Conservation (phyloP, 2,329 filamentous ascomycete genomes). For the Verruconis gallopava region DNA sequence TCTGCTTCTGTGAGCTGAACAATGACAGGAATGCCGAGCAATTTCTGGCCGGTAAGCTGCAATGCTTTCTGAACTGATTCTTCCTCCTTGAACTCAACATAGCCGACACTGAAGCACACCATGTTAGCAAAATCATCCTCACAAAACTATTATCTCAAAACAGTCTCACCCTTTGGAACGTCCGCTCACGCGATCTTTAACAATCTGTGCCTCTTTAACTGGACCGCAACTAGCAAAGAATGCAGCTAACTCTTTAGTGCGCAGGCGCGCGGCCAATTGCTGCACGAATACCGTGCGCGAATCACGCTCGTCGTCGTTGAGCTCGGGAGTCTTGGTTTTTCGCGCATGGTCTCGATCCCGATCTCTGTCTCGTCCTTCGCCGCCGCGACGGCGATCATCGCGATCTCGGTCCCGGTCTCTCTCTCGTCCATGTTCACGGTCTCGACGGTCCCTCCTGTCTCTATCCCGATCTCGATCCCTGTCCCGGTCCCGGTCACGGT, state of each 20-base stretch:
- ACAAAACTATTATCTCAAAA: too few relatives aligned
- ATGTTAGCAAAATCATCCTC: conserved; percentile 28
- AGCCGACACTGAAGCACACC: conserved; percentile 69
- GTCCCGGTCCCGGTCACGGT: conserved; percentile 41
- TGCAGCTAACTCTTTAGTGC: conserved; percentile 80
- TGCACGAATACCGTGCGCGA: conserved; percentile 96
- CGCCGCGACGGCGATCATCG: conserved; percentile 29
- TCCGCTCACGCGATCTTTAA: conserved; percentile 92
- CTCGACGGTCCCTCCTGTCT: conserved; percentile 38
- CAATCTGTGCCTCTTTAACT: conserved; percentile 95
- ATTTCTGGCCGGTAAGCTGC: conserved; percentile 95
- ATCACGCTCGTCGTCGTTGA: conserved; percentile 92
- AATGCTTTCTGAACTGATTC: conserved; percentile 87
- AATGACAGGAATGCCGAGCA: conserved; percentile 97
- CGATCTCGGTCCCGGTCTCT: conserved; percentile 11
- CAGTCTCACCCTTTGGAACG: conserved; percentile 86
- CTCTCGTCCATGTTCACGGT: conserved; percentile 39
- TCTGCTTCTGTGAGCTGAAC: conserved; percentile 97
- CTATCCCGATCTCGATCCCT: conserved; percentile 44
- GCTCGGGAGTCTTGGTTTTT: conserved; percentile 51
- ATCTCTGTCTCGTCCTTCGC: conserved; percentile 26
- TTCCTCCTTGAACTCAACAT: conserved; percentile 97
- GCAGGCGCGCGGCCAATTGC: conserved; percentile 85
- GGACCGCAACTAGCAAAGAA: conserved; percentile 94
- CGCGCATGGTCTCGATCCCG: conserved; percentile 17